These are phyloP conservation scores for Metschnikowia chrysomelidarum DNA, from an alignment of 805 yeast species.

Conservation along the genomic window DNA sequence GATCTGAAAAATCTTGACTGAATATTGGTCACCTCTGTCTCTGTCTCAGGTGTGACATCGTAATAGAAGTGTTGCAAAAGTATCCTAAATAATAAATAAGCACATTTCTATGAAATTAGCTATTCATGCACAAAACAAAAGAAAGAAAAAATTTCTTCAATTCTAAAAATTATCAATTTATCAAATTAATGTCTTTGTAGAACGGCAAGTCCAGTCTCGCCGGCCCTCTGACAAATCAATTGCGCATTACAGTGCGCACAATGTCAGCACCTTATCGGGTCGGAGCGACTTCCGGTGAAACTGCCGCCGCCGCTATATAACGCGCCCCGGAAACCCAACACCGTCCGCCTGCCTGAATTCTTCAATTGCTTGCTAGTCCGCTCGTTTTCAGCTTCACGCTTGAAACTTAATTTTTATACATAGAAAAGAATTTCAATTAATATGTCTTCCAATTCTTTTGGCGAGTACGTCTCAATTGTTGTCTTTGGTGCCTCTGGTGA, in stretches of 20 bases:
- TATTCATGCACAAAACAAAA: no score
- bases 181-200: no score
- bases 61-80: not conserved
- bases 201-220: constrained; percentile 9
- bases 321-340: constrained; percentile 8
- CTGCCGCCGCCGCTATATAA: constrained; percentile 8
- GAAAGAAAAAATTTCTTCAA: no score
- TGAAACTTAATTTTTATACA: not conserved
- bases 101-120: no score
- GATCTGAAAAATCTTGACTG: no score
- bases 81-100: no score
- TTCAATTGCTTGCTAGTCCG: no score
- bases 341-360: no score
- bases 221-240: constrained; percentile 10
- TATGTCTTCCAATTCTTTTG: constrained; percentile 45
- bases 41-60: not conserved
- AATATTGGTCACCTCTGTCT: no score
- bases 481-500: constrained; percentile 97
- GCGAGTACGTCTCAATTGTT: constrained; percentile 65
- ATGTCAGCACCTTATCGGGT: constrained; percentile 7
- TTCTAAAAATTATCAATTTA: no score
- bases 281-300: constrained; percentile 11
- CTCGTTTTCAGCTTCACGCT: not conserved
- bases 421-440: no score
- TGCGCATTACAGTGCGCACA: constrained; percentile 5